phyloP scores from a whole-genome alignment of 352 stramenopile genomes.

The Phytophthora ohioensis region DNA sequence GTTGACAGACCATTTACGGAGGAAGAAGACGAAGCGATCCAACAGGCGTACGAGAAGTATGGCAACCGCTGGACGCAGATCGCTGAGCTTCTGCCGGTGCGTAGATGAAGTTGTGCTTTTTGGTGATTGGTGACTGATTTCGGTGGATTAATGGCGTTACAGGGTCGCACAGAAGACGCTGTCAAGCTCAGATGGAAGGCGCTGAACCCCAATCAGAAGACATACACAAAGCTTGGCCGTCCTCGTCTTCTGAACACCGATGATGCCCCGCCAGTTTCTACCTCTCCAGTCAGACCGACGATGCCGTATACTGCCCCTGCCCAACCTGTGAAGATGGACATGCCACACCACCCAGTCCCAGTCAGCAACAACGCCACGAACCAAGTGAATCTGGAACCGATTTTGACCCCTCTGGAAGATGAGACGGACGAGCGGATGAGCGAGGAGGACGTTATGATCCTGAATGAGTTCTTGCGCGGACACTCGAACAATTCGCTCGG shows the following conservation, averaged over 20 bases:
- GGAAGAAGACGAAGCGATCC: slow-evolving; percentile 77
- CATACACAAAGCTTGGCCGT: slow-evolving; percentile 77
- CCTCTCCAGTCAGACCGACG: slow-evolving; percentile 36
- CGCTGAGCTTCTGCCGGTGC: slow-evolving; percentile 77
- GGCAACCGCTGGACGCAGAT: slow-evolving; percentile 92
- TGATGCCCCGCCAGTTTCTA: slow-evolving; percentile 44
- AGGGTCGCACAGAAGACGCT: slow-evolving; percentile 82
- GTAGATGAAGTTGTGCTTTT: background rate
- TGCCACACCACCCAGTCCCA: slow-evolving; percentile 5
- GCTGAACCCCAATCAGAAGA: slow-evolving; percentile 83
- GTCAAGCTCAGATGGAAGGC: slow-evolving; percentile 87
- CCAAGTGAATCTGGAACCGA: slow-evolving; percentile 51
- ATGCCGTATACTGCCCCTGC: slow-evolving; percentile 17
- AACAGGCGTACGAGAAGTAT: slow-evolving; percentile 82
- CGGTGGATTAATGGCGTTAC: slow-evolving; percentile 2
- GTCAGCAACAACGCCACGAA: slow-evolving; percentile 23
- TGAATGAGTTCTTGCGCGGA: slow-evolving; percentile 65
- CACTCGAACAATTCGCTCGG: slow-evolving; percentile 58
- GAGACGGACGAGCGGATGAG: slow-evolving; percentile 63
- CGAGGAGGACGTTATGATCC: slow-evolving; percentile 66
- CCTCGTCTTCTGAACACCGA: slow-evolving; percentile 67
- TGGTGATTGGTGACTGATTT: background rate
- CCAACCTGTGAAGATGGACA: slow-evolving; percentile 26
- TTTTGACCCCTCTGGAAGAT: slow-evolving; percentile 48
- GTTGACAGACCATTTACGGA: slow-evolving; percentile 62